Conservation (phyloP, 2,329 filamentous ascomycete species). For the Cladosporium austrohemisphaericum region DNA sequence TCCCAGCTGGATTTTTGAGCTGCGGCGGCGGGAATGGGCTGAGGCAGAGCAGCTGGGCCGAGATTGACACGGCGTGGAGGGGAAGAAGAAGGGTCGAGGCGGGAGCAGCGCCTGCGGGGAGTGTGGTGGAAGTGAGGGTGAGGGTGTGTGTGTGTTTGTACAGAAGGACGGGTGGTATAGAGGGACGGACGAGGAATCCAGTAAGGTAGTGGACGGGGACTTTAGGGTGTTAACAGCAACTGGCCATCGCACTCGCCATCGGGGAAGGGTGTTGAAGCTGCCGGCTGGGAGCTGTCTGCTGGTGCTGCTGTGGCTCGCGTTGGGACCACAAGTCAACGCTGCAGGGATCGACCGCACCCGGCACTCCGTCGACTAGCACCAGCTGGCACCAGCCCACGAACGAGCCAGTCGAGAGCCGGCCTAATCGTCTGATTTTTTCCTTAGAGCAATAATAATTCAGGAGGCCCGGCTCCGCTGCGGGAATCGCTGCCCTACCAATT, state of each 20-base stretch:
- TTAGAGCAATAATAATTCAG: background rate
- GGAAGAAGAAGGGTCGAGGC: conserved; percentile 1
- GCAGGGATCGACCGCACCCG: too few relatives aligned
- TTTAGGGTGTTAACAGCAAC: too few relatives aligned
- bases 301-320: too few relatives aligned
- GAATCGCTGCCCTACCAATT: too few relatives aligned
- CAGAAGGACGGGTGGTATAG: too few relatives aligned
- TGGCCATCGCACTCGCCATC: too few relatives aligned
- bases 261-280: too few relatives aligned
- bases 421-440: conserved; percentile 10
- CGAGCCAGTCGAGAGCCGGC: conserved; percentile 4
- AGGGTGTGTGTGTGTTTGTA: background rate
- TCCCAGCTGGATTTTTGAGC: conserved; percentile 6
- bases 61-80: conserved; percentile 6
- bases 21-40: background rate
- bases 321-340: too few relatives aligned
- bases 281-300: too few relatives aligned
- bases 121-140: background rate
- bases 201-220: too few relatives aligned
- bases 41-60: conserved; percentile 4
- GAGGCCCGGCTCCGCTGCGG: conserved; percentile 6
- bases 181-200: too few relatives aligned
- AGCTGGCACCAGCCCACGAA: conserved; percentile 3
- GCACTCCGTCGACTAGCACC: too few relatives aligned
- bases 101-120: background rate